These are phyloP conservation scores for Saccharomycopsis javanensis DNA, from an alignment of 805 yeast species.

Conservation along the genomic window DNA sequence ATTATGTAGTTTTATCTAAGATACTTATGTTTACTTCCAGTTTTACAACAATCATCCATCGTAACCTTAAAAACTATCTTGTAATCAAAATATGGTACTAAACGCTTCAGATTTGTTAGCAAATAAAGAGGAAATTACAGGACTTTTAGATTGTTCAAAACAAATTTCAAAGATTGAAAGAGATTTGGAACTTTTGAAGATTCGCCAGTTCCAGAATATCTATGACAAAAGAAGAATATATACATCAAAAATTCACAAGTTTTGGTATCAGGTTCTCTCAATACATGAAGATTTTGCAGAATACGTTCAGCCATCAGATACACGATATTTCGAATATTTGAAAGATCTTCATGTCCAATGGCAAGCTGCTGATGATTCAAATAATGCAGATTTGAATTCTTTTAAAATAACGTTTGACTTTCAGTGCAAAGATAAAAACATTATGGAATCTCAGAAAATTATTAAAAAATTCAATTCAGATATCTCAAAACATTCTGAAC, in stretches of 20 bases:
- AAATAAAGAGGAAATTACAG: background rate
- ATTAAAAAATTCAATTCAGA: constrained; percentile 45
- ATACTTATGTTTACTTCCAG: too few relatives aligned
- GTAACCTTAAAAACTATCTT: too few relatives aligned
- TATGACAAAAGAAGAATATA: constrained; percentile 47
- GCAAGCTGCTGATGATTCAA: constrained; percentile 30
- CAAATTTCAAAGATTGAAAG: constrained; percentile 9
- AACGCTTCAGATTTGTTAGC: background rate
- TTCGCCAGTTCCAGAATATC: constrained; percentile 44
- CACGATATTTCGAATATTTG: constrained; percentile 60
- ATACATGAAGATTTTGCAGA: constrained; percentile 82
- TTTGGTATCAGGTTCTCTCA: constrained; percentile 83
- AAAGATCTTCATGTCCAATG: constrained; percentile 53
- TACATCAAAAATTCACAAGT: constrained; percentile 51
- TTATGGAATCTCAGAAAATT: constrained; percentile 46
- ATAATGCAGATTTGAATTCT: background rate
- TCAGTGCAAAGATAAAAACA: constrained; percentile 30
- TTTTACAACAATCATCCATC: too few relatives aligned
- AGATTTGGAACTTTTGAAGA: constrained; percentile 35
- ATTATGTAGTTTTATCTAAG: too few relatives aligned
- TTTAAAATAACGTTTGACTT: constrained; percentile 56
- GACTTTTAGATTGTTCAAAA: constrained; percentile 5
- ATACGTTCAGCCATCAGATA: constrained; percentile 65
- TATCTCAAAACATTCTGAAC: background rate
- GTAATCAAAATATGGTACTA: too few relatives aligned